A percentile compares a stretch with the other conserved stretches of the same genome.
Evolutionary conservation across 805 yeast genomes (phyloP).

Genomic region (Candida anglica): DNA sequence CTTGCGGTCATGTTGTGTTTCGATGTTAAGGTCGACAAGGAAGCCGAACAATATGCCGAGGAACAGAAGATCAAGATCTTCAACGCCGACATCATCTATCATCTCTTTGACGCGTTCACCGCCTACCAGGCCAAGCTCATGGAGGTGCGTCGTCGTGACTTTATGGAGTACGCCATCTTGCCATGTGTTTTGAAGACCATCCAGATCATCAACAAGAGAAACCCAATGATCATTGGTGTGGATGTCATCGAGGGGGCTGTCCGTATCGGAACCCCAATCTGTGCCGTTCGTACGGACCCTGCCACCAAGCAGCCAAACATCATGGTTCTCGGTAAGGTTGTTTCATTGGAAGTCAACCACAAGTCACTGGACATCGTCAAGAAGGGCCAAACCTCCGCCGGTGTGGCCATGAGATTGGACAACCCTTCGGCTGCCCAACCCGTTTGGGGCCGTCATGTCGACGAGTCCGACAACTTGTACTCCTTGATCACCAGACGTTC

Average conservation of each 20-base stretch:
- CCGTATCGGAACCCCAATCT: conserved; percentile 90
- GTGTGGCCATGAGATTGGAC: conserved; percentile 98
- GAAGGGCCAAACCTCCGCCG: conserved; percentile 95
- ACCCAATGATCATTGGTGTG: conserved; percentile 99
- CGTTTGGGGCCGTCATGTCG: conserved; percentile 98
- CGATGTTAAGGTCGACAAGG: conserved; percentile 95
- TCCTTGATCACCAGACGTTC: conserved; percentile 88
- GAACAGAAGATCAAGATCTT: conserved; percentile 90
- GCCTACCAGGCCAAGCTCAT: conserved; percentile 85
- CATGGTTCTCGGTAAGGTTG: conserved; percentile 80
- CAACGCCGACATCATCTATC: conserved; percentile 95
- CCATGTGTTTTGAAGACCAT: conserved; percentile 94
- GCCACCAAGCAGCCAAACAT: conserved; percentile 69
- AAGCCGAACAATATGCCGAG: conserved; percentile 96
- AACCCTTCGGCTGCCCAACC: conserved; percentile 92
- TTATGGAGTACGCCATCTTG: conserved; percentile 83
- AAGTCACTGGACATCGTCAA: conserved; percentile 73
- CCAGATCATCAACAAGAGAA: conserved; percentile 96
- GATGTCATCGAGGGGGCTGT: conserved; percentile 91
- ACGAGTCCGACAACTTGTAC: conserved; percentile 84
- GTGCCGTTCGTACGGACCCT: conserved; percentile 89
- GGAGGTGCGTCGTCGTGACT: conserved; percentile 87
- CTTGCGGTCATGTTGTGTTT: conserved; percentile 97
- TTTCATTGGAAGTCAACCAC: conserved; percentile 94
- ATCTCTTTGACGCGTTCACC: conserved; percentile 90